Base-by-base conservation (phyloP, 1,139 yeast species). In the Debaryomyces sp. region DNA sequence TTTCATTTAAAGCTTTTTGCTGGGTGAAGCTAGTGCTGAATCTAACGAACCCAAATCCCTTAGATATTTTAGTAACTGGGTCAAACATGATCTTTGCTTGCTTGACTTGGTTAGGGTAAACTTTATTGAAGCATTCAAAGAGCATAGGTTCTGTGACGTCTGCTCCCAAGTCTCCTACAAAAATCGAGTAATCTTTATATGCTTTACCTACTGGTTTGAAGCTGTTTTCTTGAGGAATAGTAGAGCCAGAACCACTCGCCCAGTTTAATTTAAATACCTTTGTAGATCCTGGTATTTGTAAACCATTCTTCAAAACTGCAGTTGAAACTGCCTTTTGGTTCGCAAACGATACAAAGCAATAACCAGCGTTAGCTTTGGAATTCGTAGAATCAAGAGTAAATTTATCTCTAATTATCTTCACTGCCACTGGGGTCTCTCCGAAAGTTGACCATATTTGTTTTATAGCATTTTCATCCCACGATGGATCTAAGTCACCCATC, bases 401-500 rank as follows among this genome's bases (percentile, higher is more conserved):
- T 68, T 70, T 71, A 54, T 75, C 79, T 44, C 66, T 57, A 45
- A 75, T 70, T 4, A 75, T 54, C 51, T 73, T 75, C 5, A 75
- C 72, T 3, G 65, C 59, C 2, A 58, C 51, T 2, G 81, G 80
- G 3, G 59, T 59, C 41, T 68, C 71, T 1, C 79, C 81, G 9
- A 71, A 53, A 9, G 66, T 46, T 5, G 62, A 53, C 97, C 97
- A 92, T 46, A 90, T 74, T 47, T 81, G 75, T 37, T 77, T 75
- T 45, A 92, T 81, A 43, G 81, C 75, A 13, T 72, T 73, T 64
- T 91, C 97, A 54, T 87, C 91, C 84, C 95, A 88, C 68, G 82
- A 77, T 1, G 95, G 89, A 58, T 91, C 97, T 42, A 92, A 71
- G 64, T 91, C 97, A 9, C 97, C 98, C 97, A 92, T 92, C 97